Base-by-base conservation (phyloP, 148 eudicot species). In the Silene conica region DNA sequence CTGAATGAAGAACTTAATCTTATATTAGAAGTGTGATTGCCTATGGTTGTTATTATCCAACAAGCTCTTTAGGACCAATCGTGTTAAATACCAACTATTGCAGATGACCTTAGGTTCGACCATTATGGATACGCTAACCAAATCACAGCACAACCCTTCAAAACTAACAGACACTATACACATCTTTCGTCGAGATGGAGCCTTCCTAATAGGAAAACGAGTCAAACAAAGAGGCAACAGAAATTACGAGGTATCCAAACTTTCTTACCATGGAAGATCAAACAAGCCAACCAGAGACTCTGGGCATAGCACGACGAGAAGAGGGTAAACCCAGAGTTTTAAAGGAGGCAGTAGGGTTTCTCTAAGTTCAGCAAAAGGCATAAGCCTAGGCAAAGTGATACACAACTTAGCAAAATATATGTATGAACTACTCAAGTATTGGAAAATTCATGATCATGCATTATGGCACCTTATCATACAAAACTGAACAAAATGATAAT, bases 241-340 rank as follows among this genome's bases (percentile, higher is more conserved):
- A 4, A 4, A 38, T 38, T 38, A 38, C 8, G 8, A 67, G 11
- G n/a, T 4, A 16, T 19, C 70, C 8, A 67, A 67, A 9, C 21
- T 65, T 65, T 41, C 41, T 14, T 28, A 65, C 18, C 45, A 31
- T 16, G 69, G 38, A 65, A 65, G 48, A 65, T 65, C 69, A 65
- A 6, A 65, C 69, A 65, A 12, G 50, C 18, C 48, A 28, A 26
- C 62, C 62, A 58, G 62, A 19, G 62, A 58, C 3, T 20, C 25
- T 19, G 21, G 21, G 23, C 62, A 58, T 21, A 21, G 10, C 22
- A 20, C 3, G 62, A 58, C n/a, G 62, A 6, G 2, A n/a, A 58
- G 62, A 58, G 62, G 23, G 21, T 58, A n/a, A 58, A 58, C 22
- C 26, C 21, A 21, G 19, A 6, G 62, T 9, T 19, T 58, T 11